A percentile compares a stretch with the other conserved stretches of the same genome.
These are phyloP conservation scores for Pseudopithomyces maydicus DNA, from an alignment of 2,329 filamentous ascomycete genomes.

Conservation along the genomic window DNA sequence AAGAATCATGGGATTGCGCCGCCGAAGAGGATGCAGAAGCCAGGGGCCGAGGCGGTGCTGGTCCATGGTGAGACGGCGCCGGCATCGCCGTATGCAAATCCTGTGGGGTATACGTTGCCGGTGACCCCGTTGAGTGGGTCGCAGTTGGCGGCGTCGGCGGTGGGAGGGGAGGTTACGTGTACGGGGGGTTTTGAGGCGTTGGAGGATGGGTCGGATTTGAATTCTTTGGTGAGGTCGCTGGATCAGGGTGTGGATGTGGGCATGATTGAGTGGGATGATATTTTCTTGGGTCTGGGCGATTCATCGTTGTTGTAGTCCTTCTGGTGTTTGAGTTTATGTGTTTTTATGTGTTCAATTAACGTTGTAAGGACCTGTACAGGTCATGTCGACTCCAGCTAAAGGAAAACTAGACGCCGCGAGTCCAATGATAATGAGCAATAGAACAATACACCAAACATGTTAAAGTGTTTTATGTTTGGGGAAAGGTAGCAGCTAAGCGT, in stretches of 20 bases:
- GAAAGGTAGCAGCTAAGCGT: too few species aligned
- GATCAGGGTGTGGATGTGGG: slow-evolving; percentile 15
- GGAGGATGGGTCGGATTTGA: slow-evolving; percentile 8
- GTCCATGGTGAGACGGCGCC: not conserved
- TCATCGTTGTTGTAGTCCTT: not conserved
- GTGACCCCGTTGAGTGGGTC: not conserved
- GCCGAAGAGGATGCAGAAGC: not conserved
- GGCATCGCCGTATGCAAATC: not conserved
- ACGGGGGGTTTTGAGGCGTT: not conserved
- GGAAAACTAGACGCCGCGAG: too few species aligned
- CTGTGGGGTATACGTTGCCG: not conserved
- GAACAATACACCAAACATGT: too few species aligned
- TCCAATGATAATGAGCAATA: too few species aligned
- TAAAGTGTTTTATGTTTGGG: too few species aligned
- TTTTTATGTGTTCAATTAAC: too few species aligned
- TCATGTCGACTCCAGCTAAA: too few species aligned
- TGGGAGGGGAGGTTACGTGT: not conserved
- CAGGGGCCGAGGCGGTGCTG: not conserved
- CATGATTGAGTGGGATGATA: slow-evolving; percentile 19
- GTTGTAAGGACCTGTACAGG: too few species aligned
- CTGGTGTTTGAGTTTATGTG: too few species aligned
- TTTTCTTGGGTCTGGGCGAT: slow-evolving; percentile 11
- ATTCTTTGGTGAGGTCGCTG: slow-evolving; percentile 12
- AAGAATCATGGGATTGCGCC: slow-evolving; percentile 26
- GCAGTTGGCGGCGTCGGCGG: not conserved